Conservation (phyloP, 352 stramenopile genomes). For the Hyaloperonospora arabidopsidis region DNA sequence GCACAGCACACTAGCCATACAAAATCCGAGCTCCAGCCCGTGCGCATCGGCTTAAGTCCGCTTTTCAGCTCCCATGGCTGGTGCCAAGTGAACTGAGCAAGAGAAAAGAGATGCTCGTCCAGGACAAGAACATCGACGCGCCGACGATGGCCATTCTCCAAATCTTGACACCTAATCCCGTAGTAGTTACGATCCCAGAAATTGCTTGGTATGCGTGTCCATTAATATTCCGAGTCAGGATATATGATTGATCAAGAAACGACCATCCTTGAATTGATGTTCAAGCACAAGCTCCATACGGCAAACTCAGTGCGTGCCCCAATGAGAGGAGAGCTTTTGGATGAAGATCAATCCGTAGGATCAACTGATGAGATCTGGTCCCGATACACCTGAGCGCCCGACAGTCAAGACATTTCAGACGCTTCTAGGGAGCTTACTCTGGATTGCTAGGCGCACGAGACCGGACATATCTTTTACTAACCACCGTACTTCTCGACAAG, state of each 20-base stretch:
- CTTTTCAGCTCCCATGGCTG: no score
- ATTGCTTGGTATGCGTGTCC: background rate
- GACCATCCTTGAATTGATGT: background rate
- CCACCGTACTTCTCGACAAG: no score
- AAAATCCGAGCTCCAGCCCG: no score
- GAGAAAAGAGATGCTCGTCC: constrained; percentile 14
- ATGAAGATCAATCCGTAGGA: no score
- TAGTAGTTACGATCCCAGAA: constrained; percentile 3
- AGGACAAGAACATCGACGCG: constrained; percentile 6
- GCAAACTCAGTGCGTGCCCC: background rate
- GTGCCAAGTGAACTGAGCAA: no score
- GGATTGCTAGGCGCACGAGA: background rate
- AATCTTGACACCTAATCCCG: constrained; percentile 15
- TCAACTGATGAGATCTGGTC: no score
- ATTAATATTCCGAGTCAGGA: background rate
- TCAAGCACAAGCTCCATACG: background rate
- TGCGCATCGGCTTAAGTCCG: no score
- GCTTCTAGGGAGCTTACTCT: background rate
- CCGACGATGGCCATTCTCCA: constrained; percentile 17
- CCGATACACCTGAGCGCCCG: no score
- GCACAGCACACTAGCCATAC: no score
- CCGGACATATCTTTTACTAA: background rate
- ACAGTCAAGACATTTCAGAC: background rate
- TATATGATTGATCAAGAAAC: background rate
- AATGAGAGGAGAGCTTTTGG: no score